Evolutionary conservation across 495 filamentous ascomycete species (phyloP).

Genomic region (Xylaria venustula): DNA sequence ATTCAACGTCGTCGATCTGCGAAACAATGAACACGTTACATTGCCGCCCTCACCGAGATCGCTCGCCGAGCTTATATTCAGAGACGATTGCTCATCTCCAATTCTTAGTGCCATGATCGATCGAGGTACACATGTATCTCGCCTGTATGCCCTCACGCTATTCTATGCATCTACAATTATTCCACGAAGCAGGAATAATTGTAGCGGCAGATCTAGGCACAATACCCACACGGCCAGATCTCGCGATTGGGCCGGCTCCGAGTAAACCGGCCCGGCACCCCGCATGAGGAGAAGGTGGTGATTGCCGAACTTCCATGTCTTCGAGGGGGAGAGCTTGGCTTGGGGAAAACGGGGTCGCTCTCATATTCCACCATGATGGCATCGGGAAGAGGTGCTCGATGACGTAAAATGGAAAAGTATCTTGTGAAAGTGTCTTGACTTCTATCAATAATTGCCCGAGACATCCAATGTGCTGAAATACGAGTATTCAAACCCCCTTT

Average conservation of each 20-base stretch:
- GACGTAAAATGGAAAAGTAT: neutral
- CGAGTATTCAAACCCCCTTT: too few relatives aligned
- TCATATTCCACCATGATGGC: too few relatives aligned
- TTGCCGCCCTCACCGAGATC: neutral
- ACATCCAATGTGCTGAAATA: too few relatives aligned
- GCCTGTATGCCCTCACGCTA: neutral
- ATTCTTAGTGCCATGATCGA: too few relatives aligned
- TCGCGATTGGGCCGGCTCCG: neutral
- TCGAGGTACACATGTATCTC: neutral
- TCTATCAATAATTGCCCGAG: too few relatives aligned
- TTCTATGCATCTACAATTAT: neutral
- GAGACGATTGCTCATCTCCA: too few relatives aligned
- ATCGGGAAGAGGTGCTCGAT: neutral
- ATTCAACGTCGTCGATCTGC: neutral
- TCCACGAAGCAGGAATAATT: slow-evolving; percentile 2
- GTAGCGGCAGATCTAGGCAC: neutral
- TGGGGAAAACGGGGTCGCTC: neutral
- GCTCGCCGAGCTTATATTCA: neutral
- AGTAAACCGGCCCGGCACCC: neutral
- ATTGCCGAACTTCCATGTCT: neutral
- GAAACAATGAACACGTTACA: neutral
- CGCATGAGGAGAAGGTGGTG: slow-evolving; percentile 1
- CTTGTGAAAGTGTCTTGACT: too few relatives aligned
- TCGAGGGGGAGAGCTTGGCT: neutral
- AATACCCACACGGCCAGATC: neutral